These are phyloP conservation scores for Leonotis leonurus DNA, from an alignment of 257 asterid species.

Conservation along the genomic window DNA sequence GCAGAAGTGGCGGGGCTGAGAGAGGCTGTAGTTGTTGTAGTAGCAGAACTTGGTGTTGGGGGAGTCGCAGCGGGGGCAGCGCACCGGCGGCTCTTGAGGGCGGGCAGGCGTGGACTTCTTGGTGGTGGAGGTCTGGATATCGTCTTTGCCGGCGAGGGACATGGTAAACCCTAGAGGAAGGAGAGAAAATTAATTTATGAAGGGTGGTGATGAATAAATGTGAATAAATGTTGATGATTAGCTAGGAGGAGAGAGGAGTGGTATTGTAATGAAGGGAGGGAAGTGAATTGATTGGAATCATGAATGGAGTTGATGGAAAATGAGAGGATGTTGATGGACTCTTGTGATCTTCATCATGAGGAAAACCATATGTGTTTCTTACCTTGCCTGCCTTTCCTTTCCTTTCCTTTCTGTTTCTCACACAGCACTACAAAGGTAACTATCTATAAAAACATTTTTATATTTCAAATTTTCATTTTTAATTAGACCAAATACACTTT, in stretches of 20 bases:
- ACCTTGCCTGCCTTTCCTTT: too few relatives aligned
- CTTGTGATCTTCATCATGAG: slow-evolving; percentile 62
- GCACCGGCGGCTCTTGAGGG: slow-evolving; percentile 35
- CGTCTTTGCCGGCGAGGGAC: slow-evolving; percentile 21
- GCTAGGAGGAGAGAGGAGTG: slow-evolving; percentile 12
- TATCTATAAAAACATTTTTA: too few relatives aligned
- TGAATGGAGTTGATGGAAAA: slow-evolving; percentile 43
- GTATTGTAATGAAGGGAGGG: slow-evolving; percentile 20
- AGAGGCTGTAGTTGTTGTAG: slow-evolving; percentile 66
- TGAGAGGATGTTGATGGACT: slow-evolving; percentile 35
- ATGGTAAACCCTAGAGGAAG: background rate
- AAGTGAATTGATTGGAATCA: slow-evolving; percentile 42
- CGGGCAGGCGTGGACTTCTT: slow-evolving; percentile 15
- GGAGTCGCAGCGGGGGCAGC: slow-evolving; percentile 74
- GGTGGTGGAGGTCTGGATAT: slow-evolving; percentile 17
- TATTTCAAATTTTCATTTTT: too few relatives aligned
- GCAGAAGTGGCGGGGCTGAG: slow-evolving; percentile 74
- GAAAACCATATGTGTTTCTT: background rate
- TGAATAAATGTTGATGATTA: slow-evolving; percentile 7
- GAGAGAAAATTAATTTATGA: background rate
- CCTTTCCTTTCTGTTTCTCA: too few relatives aligned
- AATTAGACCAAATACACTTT: too few relatives aligned
- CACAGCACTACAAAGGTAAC: too few relatives aligned
- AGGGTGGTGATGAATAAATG: background rate
- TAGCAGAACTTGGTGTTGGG: slow-evolving; percentile 69